These are phyloP conservation scores for Odontarrhena argentea DNA, from an alignment of 345 rosid species.

Conservation along the genomic window DNA sequence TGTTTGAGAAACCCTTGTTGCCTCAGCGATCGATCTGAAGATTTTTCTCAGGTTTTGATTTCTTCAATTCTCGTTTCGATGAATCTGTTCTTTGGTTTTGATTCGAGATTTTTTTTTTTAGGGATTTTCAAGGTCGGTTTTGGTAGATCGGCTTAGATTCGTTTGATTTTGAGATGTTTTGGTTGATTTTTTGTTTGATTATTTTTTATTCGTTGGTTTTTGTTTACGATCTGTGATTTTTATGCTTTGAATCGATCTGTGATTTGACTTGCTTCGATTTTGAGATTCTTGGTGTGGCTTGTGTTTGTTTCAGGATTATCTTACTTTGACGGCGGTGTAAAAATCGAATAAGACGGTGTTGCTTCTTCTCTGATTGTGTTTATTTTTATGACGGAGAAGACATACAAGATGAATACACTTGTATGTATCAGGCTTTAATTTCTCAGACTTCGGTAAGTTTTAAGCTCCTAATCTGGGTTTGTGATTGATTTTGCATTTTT, in stretches of 20 bases:
- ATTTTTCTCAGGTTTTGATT: constrained; percentile 12
- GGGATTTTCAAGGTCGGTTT: not conserved
- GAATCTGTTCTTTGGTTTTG: not conserved
- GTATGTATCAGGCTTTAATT: constrained; percentile 36
- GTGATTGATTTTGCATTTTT: constrained; percentile 7
- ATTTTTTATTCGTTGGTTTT: not conserved
- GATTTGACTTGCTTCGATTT: constrained; percentile 25
- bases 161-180: constrained; percentile 17
- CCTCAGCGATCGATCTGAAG: constrained; percentile 46
- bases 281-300: not conserved
- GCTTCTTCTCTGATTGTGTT: constrained; percentile 36
- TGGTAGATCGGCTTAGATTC: constrained; percentile 44
- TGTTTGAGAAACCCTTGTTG: constrained; percentile 26
- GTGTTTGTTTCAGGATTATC: constrained; percentile 27
- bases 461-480: not conserved
- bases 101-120: not conserved
- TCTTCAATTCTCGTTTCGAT: not conserved
- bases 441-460: constrained; percentile 37
- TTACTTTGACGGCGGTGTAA: constrained; percentile 24
- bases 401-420: constrained; percentile 13
- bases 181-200: not conserved
- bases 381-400: constrained; percentile 28
- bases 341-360: constrained; percentile 22
- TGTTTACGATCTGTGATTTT: constrained; percentile 28
- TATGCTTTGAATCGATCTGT: not conserved